phyloP scores from a whole-genome alignment of 768 basidiomycete genomes.

The Leccinum ochraceum region DNA sequence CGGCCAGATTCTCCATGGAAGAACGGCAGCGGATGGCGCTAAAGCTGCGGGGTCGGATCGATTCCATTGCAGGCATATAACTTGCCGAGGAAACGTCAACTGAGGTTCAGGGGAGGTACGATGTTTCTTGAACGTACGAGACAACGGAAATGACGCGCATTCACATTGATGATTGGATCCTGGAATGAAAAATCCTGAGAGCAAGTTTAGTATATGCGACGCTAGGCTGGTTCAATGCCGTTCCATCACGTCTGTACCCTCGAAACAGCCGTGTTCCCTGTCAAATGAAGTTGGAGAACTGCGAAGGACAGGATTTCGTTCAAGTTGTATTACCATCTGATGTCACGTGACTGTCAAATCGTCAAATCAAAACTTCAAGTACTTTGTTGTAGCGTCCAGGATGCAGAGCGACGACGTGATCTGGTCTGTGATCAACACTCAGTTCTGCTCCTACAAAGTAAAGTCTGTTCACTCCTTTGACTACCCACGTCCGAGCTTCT shows the following conservation, averaged over 20 bases:
- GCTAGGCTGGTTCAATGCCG: no score
- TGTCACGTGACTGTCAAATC: conserved; percentile 14
- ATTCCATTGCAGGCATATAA: background rate
- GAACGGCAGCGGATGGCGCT: background rate
- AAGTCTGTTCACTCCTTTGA: conserved; percentile 60
- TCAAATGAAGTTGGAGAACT: no score
- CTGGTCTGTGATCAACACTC: conserved; percentile 92
- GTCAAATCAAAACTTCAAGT: background rate
- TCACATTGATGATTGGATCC: no score
- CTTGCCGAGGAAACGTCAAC: background rate
- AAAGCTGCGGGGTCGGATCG: background rate
- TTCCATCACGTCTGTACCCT: no score
- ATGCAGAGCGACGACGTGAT: conserved; percentile 99
- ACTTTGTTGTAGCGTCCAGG: conserved; percentile 4
- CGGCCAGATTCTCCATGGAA: background rate
- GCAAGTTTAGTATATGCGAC: no score
- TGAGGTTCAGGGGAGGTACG: background rate
- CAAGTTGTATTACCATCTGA: background rate
- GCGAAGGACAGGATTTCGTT: background rate
- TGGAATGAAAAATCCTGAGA: no score
- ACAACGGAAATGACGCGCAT: no score
- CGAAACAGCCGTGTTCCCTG: no score
- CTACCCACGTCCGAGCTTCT: conserved; percentile 7
- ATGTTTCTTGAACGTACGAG: no score
- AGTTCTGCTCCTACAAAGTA: conserved; percentile 99